Conservation (phyloP, 805 yeast species). For the Wickerhamomyces alni region DNA sequence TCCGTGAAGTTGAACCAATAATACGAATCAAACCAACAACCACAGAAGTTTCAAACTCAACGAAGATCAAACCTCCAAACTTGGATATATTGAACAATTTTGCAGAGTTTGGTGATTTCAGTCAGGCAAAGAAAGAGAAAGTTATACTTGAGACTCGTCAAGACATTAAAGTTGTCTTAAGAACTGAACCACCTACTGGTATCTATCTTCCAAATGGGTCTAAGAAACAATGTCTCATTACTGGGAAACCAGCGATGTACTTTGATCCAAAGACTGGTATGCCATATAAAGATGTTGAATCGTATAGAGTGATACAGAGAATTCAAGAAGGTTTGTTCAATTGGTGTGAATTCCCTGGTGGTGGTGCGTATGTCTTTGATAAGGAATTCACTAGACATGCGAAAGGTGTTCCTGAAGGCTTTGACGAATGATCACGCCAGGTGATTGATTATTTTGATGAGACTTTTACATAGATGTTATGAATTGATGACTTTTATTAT, state of each 20-base stretch:
- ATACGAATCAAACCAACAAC: conserved; percentile 29
- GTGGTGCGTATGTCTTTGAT: conserved; percentile 42
- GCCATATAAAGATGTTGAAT: conserved; percentile 78
- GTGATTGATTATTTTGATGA: no score
- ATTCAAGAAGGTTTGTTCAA: conserved; percentile 48
- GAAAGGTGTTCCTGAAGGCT: conserved; percentile 84
- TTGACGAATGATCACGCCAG: conserved; percentile 33
- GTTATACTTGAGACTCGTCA: conserved; percentile 40
- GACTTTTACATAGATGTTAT: no score
- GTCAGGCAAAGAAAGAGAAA: conserved; percentile 33
- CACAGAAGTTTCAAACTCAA: conserved; percentile 12
- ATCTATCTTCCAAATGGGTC: conserved; percentile 64
- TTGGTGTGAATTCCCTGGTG: conserved; percentile 46
- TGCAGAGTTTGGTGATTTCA: conserved; percentile 58
- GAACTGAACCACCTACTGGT: conserved; percentile 71
- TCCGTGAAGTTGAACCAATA: conserved; percentile 48
- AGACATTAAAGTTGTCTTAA: conserved; percentile 43
- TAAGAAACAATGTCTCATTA: conserved; percentile 63
- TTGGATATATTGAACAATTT: conserved; percentile 26
- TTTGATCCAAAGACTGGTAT: conserved; percentile 86
- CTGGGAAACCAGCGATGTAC: conserved; percentile 75
- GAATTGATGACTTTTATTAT: no score
- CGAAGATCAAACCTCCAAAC: conserved; percentile 40
- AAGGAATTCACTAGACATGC: conserved; percentile 49
- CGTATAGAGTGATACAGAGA: conserved; percentile 61